Conservation (phyloP, 2,329 filamentous ascomycete genomes). For the Aspergillus awamori region DNA sequence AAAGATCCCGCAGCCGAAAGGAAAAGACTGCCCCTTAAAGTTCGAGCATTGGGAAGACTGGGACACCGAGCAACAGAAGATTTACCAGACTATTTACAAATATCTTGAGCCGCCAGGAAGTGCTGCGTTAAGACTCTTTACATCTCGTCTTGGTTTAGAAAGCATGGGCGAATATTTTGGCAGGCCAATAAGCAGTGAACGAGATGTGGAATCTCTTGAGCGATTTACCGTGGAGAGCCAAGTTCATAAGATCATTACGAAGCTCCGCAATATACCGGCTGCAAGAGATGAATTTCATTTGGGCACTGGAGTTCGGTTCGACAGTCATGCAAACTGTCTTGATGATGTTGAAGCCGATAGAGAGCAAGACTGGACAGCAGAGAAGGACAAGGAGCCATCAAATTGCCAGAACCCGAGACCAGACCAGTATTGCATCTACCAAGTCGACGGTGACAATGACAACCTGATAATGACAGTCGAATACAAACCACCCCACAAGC, state of each 20-base stretch:
- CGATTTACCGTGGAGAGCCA: slow-evolving; percentile 25
- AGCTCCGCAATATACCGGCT: slow-evolving; percentile 21
- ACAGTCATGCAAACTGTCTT: slow-evolving; percentile 21
- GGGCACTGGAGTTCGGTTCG: slow-evolving; percentile 19
- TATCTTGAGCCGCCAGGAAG: slow-evolving; percentile 19
- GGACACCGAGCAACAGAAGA: slow-evolving; percentile 14
- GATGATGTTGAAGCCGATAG: slow-evolving; percentile 8
- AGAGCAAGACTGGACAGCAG: not conserved
- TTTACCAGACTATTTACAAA: slow-evolving; percentile 22
- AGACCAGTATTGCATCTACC: slow-evolving; percentile 25
- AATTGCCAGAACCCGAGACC: slow-evolving; percentile 8
- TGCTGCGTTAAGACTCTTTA: slow-evolving; percentile 19
- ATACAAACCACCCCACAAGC: slow-evolving; percentile 22
- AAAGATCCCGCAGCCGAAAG: slow-evolving; percentile 25
- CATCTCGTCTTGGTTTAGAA: slow-evolving; percentile 21
- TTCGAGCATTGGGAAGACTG: slow-evolving; percentile 28
- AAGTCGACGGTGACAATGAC: slow-evolving; percentile 12
- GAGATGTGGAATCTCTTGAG: slow-evolving; percentile 25
- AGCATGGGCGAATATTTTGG: slow-evolving; percentile 16
- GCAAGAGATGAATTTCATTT: slow-evolving; percentile 20
- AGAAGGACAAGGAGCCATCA: not conserved
- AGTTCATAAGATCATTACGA: slow-evolving; percentile 21
- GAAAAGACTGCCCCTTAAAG: slow-evolving; percentile 29
- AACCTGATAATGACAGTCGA: slow-evolving; percentile 14
- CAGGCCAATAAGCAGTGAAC: slow-evolving; percentile 25